These are phyloP conservation scores for Trichoderma endophyticum DNA, from an alignment of 2,329 filamentous ascomycete species.

Conservation along the genomic window DNA sequence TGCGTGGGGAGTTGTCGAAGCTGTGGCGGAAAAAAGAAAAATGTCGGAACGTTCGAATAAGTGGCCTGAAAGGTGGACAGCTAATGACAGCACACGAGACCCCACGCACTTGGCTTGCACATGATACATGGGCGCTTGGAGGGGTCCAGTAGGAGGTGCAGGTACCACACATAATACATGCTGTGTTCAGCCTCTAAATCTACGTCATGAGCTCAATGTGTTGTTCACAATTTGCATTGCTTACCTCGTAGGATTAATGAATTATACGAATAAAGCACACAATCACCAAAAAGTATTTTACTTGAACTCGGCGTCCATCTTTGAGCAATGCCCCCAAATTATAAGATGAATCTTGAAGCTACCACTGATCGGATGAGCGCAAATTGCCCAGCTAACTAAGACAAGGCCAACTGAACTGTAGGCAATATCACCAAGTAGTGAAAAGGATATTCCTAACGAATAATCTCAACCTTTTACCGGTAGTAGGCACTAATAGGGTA, in stretches of 20 bases:
- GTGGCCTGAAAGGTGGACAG: not conserved
- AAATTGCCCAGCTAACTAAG: not conserved
- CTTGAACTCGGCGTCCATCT: not conserved
- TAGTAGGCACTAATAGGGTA: not conserved
- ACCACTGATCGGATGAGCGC: not conserved
- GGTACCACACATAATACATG: not conserved
- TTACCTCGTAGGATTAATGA: not conserved
- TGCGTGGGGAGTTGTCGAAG: not conserved
- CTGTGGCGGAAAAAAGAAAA: not conserved
- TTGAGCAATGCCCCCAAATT: not conserved
- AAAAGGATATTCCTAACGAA: not conserved
- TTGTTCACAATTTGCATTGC: not conserved
- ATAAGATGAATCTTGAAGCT: not conserved
- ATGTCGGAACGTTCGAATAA: not conserved
- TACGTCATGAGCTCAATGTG: not conserved
- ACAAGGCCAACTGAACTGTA: not conserved
- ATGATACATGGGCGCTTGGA: not conserved
- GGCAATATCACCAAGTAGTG: not conserved
- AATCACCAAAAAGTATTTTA: not conserved
- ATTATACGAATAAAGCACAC: not conserved
- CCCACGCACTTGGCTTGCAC: not conserved
- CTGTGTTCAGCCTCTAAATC: not conserved
- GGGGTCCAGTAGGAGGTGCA: not conserved
- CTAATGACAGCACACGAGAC: not conserved
- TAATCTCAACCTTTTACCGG: not conserved